These are phyloP conservation scores for Malus sieversii DNA, from an alignment of 306 rosid genomes.

Conservation along the genomic window DNA sequence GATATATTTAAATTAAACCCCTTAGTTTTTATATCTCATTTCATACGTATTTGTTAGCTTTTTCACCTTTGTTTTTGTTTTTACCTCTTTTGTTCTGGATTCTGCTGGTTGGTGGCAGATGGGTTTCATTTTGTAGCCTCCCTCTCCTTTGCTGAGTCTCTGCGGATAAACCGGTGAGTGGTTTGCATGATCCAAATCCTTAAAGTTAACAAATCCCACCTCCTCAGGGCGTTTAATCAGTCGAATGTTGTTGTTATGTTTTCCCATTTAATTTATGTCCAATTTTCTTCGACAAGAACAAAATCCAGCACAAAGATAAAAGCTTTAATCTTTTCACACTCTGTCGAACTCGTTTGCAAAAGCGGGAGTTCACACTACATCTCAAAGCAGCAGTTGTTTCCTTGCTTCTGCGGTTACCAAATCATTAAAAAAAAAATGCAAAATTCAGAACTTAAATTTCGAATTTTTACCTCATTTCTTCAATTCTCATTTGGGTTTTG, in stretches of 20 bases:
- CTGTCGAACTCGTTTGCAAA: background rate
- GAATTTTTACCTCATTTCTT: background rate
- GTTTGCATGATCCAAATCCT: constrained; percentile 35
- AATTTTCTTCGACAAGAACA: background rate
- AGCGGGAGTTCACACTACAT: background rate
- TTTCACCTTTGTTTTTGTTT: constrained; percentile 19
- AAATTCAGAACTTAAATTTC: constrained; percentile 4
- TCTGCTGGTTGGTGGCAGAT: constrained; percentile 30
- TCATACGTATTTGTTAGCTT: constrained; percentile 7
- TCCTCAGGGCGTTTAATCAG: constrained; percentile 19
- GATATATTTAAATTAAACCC: background rate
- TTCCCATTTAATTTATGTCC: background rate
- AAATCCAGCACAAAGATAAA: background rate
- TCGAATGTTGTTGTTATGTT: constrained; percentile 2
- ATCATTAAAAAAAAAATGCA: background rate
- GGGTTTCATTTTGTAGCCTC: constrained; percentile 28
- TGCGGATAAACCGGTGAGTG: constrained; percentile 46
- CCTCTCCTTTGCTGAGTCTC: constrained; percentile 32
- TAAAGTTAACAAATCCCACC: constrained; percentile 22
- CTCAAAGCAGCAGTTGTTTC: background rate
- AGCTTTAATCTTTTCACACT: constrained; percentile 13
- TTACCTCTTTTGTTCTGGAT: constrained; percentile 16
- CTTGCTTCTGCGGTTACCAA: background rate
- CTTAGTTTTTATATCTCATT: background rate
- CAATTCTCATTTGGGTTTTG: background rate